Conservation (phyloP, 1,284 basidiomycete species). For the Neotropicomus parvogracilis region DNA sequence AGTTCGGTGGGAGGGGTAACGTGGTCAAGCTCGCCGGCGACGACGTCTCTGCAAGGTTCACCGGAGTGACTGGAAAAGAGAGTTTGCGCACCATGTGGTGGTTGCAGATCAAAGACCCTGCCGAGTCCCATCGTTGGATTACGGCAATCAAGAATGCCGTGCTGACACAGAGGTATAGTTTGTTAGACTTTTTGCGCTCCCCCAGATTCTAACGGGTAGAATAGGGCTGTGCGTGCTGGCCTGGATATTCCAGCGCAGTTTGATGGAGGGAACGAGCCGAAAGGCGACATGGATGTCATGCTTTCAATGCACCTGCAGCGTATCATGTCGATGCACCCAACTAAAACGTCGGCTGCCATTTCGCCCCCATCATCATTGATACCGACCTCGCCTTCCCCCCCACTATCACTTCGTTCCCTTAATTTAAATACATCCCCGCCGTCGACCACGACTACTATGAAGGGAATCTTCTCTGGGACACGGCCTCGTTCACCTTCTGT, state of each 20-base stretch:
- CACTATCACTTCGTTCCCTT: constrained; percentile 45
- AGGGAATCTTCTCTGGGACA: constrained; percentile 52
- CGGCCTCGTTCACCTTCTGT: constrained; percentile 59
- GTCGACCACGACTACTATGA: constrained; percentile 36
- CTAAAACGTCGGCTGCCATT: constrained; percentile 14
- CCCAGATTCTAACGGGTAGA: constrained; percentile 2
- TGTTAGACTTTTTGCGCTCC: not conserved
- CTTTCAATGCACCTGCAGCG: constrained; percentile 71
- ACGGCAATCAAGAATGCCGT: constrained; percentile 66
- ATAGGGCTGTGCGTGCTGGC: constrained; percentile 63
- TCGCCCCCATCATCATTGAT: constrained; percentile 17
- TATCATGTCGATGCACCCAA: constrained; percentile 38
- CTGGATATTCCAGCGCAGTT: constrained; percentile 47
- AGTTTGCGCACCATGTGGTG: constrained; percentile 47
- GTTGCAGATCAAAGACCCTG: constrained; percentile 56
- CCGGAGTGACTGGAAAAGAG: constrained; percentile 17
- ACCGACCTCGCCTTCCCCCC: constrained; percentile 43
- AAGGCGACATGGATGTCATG: constrained; percentile 77
- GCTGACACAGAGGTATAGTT: constrained; percentile 58
- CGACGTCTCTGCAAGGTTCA: constrained; percentile 50
- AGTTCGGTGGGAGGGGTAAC: constrained; percentile 56
- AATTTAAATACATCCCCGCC: constrained; percentile 21
- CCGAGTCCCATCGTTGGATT: constrained; percentile 71
- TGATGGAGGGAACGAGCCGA: constrained; percentile 51
- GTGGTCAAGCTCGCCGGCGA: constrained; percentile 66